Evolutionary conservation across 2,329 filamentous ascomycete genomes (phyloP).

Genomic region (Colletotrichum orchidophilum): DNA sequence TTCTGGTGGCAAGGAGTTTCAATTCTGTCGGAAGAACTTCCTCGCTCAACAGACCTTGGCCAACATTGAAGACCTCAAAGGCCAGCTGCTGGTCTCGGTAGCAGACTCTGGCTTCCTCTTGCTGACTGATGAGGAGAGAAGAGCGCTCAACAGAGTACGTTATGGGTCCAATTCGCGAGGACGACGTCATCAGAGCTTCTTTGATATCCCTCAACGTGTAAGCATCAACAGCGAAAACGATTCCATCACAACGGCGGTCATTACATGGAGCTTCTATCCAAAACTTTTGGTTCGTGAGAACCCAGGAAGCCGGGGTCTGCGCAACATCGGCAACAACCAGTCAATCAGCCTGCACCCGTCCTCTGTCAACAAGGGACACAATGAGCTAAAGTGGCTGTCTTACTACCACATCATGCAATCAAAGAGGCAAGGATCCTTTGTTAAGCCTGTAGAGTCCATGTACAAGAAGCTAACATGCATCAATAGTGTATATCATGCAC

Average conservation of each 20-base stretch:
- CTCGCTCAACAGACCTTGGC: conserved; percentile 86
- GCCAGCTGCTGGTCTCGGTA: conserved; percentile 85
- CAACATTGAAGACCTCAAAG: conserved; percentile 96
- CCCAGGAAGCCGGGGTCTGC: conserved; percentile 76
- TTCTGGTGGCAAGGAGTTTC: conserved; percentile 75
- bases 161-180: conserved; percentile 61
- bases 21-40: conserved; percentile 96
- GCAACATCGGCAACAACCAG: conserved; percentile 94
- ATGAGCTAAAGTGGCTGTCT: conserved; percentile 81
- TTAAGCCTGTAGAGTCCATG: neutral
- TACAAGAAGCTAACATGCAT: conserved; percentile 36
- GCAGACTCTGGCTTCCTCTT: conserved; percentile 86
- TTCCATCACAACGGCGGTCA: conserved; percentile 78
- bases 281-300: conserved; percentile 87
- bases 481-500: conserved; percentile 82
- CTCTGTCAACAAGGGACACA: conserved; percentile 82
- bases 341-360: conserved; percentile 86
- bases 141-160: conserved; percentile 73
- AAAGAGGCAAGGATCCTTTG: conserved; percentile 67
- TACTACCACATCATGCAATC: conserved; percentile 99
- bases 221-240: conserved; percentile 85
- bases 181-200: conserved; percentile 77
- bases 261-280: conserved; percentile 95
- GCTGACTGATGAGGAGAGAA: conserved; percentile 77
- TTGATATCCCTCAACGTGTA: conserved; percentile 80